phyloP scores from a whole-genome alignment of 495 filamentous ascomycete genomes.

The Penicillium egyptiacum region DNA sequence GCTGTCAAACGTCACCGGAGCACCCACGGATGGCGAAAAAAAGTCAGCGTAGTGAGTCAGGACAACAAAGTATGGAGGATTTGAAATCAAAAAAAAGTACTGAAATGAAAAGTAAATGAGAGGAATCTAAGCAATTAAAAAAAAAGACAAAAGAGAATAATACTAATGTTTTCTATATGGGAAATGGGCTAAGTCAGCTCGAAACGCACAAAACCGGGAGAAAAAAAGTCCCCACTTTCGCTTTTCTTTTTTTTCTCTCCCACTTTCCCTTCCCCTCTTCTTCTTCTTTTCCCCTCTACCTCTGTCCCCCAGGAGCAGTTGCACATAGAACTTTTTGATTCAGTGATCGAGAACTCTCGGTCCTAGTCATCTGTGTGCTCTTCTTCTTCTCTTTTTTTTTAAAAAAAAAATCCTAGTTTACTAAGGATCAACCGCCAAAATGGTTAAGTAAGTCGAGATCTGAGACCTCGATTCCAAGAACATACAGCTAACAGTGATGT shows the following conservation, averaged over 20 bases:
- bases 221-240: constrained; percentile 40
- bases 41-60: constrained; percentile 3
- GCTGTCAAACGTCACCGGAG: constrained; percentile 9
- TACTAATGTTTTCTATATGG: too few species aligned
- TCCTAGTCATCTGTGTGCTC: constrained; percentile 49
- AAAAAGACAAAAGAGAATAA: not conserved
- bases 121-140: not conserved
- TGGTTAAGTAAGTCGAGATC: constrained; percentile 92
- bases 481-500: constrained; percentile 26
- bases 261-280: constrained; percentile 30
- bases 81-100: constrained; percentile 14
- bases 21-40: constrained; percentile 2
- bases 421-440: constrained; percentile 77
- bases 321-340: constrained; percentile 46
- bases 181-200: constrained; percentile 4
- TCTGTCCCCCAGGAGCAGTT: constrained; percentile 43
- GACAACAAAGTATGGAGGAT: not conserved
- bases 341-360: constrained; percentile 52
- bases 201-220: constrained; percentile 31
- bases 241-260: constrained; percentile 38
- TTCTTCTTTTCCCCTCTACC: constrained; percentile 31
- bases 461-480: not conserved
- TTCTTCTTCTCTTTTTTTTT: constrained; percentile 30
- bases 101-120: not conserved
- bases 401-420: constrained; percentile 36